Conservation (phyloP, 306 rosid genomes). For the Gastrolobium villosum region DNA sequence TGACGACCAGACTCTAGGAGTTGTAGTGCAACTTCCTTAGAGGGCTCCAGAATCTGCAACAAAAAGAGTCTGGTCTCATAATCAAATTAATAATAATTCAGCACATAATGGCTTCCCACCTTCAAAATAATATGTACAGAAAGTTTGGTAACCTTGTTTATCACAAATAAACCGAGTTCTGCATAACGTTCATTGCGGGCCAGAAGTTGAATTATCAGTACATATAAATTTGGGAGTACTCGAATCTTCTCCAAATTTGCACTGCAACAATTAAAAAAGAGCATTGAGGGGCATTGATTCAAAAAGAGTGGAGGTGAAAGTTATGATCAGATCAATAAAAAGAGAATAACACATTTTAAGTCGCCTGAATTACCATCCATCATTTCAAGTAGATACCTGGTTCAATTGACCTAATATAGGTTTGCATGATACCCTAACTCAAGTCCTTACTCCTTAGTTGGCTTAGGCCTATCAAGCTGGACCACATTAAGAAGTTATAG, state of each 20-base stretch:
- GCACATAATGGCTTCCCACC: slow-evolving; percentile 7
- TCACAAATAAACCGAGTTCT: slow-evolving; percentile 84
- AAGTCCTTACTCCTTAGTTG: slow-evolving; percentile 13
- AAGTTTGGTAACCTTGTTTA: slow-evolving; percentile 76
- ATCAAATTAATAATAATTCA: slow-evolving; percentile 45
- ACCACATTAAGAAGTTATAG: not conserved
- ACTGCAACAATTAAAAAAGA: slow-evolving; percentile 62
- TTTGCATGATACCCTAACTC: slow-evolving; percentile 36
- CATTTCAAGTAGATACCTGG: slow-evolving; percentile 37
- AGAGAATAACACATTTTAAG: slow-evolving; percentile 2
- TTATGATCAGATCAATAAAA: slow-evolving; percentile 32
- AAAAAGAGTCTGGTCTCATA: slow-evolving; percentile 40
- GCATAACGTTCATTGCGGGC: slow-evolving; percentile 82
- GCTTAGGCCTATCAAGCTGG: slow-evolving; percentile 36
- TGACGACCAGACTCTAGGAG: slow-evolving; percentile 92
- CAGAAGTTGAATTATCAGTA: slow-evolving; percentile 78
- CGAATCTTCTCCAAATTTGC: slow-evolving; percentile 82
- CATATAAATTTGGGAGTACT: slow-evolving; percentile 73
- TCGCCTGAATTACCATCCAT: slow-evolving; percentile 23
- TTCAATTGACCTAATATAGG: slow-evolving; percentile 25
- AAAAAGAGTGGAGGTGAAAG: slow-evolving; percentile 18
- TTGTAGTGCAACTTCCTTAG: slow-evolving; percentile 94
- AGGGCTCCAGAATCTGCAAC: slow-evolving; percentile 88
- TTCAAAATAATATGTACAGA: slow-evolving; percentile 31
- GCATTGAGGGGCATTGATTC: slow-evolving; percentile 17